Conservation (phyloP, 108 stramenopile genomes). For the Schizochytrium sp. region DNA sequence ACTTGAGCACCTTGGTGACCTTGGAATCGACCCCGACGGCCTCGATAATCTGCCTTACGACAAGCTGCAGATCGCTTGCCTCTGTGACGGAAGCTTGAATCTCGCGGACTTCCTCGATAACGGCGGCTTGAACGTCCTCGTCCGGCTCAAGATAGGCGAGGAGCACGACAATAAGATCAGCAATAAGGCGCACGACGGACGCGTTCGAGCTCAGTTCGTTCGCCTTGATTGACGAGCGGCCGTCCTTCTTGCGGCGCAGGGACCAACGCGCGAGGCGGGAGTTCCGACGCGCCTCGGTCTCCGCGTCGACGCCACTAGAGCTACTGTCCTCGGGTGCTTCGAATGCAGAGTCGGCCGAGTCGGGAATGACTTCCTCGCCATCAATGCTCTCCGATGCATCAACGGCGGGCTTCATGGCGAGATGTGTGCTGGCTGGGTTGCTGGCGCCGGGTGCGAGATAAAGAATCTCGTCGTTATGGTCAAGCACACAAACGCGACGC, state of each 20-base stretch:
- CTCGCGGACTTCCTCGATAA: background rate
- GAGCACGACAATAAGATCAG: background rate
- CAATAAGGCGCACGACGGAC: background rate
- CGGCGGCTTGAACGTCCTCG: background rate
- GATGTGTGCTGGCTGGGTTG: background rate
- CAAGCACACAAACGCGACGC: background rate
- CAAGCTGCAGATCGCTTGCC: background rate
- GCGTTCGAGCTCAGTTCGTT: background rate
- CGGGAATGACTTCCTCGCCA: too few species aligned
- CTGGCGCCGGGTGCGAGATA: background rate
- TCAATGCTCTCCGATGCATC: background rate
- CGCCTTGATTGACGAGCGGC: background rate
- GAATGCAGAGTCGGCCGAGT: too few species aligned
- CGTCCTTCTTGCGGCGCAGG: background rate
- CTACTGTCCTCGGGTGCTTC: background rate
- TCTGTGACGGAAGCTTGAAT: background rate
- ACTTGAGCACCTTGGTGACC: background rate
- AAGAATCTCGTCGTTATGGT: conserved; percentile 1
- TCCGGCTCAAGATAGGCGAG: background rate
- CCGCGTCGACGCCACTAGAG: background rate
- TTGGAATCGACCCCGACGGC: conserved; percentile 8
- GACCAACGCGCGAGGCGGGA: background rate
- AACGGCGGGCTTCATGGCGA: background rate
- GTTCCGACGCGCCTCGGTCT: background rate
- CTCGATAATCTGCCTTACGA: background rate